These are phyloP conservation scores for Litsea cubeba DNA, from an alignment of 164 flowering plant species.

Conservation along the genomic window DNA sequence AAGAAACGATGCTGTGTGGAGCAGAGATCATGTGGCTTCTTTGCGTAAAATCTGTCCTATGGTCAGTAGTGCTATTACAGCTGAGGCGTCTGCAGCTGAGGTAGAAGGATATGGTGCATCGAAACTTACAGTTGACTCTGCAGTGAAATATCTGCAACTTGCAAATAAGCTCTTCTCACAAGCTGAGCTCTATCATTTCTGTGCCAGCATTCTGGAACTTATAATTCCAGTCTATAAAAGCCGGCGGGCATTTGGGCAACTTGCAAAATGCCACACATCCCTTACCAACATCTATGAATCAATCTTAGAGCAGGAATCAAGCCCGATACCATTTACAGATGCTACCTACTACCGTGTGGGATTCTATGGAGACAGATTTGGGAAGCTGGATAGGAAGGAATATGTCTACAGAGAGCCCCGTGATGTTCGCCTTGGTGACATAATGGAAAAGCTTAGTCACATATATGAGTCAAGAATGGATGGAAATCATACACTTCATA, in stretches of 20 bases:
- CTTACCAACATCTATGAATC: conserved; percentile 95
- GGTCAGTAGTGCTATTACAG: conserved; percentile 79
- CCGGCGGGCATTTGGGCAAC: conserved; percentile 91
- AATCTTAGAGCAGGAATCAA: conserved; percentile 93
- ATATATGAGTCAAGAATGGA: conserved; percentile 89
- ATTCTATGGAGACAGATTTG: conserved; percentile 85
- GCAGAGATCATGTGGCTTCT: conserved; percentile 71
- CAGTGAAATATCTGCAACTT: conserved; percentile 93
- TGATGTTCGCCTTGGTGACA: conserved; percentile 95
- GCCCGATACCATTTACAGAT: conserved; percentile 95
- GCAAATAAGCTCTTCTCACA: conserved; percentile 97
- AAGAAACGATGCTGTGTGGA: conserved; percentile 98
- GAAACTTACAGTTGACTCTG: conserved; percentile 97
- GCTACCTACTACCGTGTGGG: conserved; percentile 97
- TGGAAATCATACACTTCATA: conserved; percentile 75
- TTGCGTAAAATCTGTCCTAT: conserved; percentile 90
- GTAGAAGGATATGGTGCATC: conserved; percentile 99
- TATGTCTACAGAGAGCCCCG: conserved; percentile 94
- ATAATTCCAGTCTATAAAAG: conserved; percentile 96
- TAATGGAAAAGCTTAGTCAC: conserved; percentile 98
- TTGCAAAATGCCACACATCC: conserved; percentile 88
- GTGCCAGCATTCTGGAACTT: conserved; percentile 92
- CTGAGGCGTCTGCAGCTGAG: conserved; percentile 97
- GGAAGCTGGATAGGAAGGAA: conserved; percentile 75
- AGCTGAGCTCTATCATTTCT: conserved; percentile 94